Percentiles rank a stretch among this genome's conserved stretches.
Evolutionary conservation across 192 early-diverging fungal genomes (phyloP).

Genomic region (Rhizophlyctis rosea): DNA sequence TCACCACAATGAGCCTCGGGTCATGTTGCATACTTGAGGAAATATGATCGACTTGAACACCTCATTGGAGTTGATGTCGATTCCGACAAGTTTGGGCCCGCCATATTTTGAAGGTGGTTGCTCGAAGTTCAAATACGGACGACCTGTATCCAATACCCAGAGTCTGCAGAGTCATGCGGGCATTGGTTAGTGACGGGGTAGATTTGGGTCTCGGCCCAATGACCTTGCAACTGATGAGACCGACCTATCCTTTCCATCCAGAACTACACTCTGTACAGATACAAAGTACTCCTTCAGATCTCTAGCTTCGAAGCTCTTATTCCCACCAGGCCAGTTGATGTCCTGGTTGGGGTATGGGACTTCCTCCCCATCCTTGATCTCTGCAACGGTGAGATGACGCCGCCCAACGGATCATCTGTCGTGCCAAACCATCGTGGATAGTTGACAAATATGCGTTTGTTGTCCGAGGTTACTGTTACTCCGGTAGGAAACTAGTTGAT

Average conservation of each 20-base stretch:
- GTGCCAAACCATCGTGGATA: conserved; percentile 9
- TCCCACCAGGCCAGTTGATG: conserved; percentile 1
- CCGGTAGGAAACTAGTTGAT: conserved; percentile 11
- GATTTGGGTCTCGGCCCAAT: no score
- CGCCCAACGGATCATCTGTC: no score
- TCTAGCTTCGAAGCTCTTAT: neutral
- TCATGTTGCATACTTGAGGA: conserved; percentile 1
- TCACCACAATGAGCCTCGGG: neutral
- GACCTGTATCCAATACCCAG: conserved; percentile 9
- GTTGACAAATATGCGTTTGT: conserved; percentile 10
- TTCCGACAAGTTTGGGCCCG: conserved; percentile 3
- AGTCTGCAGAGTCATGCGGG: no score
- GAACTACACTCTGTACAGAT: neutral
- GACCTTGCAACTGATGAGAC: no score
- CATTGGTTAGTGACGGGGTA: no score
- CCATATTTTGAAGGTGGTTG: neutral
- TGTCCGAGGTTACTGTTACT: conserved; percentile 9
- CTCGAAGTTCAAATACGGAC: conserved; percentile 2
- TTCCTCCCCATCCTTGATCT: conserved; percentile 1
- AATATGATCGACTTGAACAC: conserved; percentile 4
- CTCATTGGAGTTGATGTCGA: neutral
- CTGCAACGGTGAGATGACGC: conserved; percentile 12
- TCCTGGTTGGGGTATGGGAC: neutral
- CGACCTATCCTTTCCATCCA: conserved; percentile 3
- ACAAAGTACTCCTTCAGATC: conserved; percentile 6